Conservation (phyloP, 2,329 filamentous ascomycete genomes). For the Davidsoniella virescens region DNA sequence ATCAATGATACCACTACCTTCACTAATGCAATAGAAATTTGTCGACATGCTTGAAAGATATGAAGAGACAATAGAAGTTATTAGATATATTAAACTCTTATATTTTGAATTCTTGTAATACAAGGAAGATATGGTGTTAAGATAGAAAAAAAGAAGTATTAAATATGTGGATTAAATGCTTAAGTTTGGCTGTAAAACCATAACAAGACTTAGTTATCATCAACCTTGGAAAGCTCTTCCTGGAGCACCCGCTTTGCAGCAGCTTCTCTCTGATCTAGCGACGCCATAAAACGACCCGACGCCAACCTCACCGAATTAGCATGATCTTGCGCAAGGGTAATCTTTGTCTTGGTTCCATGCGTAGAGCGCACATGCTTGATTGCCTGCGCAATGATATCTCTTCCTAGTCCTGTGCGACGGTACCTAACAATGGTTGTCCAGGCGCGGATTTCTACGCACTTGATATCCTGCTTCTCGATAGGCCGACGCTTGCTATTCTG, state of each 20-base stretch:
- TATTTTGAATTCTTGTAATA: too few species aligned
- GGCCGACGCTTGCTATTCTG: neutral
- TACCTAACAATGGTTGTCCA: slow-evolving; percentile 66
- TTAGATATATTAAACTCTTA: too few species aligned
- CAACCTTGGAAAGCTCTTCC: neutral
- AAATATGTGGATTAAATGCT: too few species aligned
- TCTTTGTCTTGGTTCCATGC: neutral
- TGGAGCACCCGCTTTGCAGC: slow-evolving; percentile 1
- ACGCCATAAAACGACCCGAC: neutral
- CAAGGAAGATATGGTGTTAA: too few species aligned
- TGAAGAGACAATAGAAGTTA: too few species aligned
- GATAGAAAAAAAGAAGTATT: too few species aligned
- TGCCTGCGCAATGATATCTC: slow-evolving; percentile 37
- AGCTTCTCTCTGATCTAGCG: neutral
- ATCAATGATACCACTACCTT: too few species aligned
- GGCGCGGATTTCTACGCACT: slow-evolving; percentile 39
- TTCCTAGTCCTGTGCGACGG: slow-evolving; percentile 53
- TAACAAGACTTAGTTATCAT: too few species aligned
- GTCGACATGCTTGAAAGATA: too few species aligned
- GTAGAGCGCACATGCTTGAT: neutral
- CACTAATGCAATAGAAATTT: too few species aligned
- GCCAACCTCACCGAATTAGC: slow-evolving; percentile 4
- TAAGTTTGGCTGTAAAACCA: too few species aligned
- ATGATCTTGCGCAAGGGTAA: slow-evolving; percentile 1
- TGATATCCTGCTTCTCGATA: neutral